Evolutionary conservation across 2,329 filamentous ascomycete genomes (phyloP).

Genomic region (Pestalotiopsis fici): DNA sequence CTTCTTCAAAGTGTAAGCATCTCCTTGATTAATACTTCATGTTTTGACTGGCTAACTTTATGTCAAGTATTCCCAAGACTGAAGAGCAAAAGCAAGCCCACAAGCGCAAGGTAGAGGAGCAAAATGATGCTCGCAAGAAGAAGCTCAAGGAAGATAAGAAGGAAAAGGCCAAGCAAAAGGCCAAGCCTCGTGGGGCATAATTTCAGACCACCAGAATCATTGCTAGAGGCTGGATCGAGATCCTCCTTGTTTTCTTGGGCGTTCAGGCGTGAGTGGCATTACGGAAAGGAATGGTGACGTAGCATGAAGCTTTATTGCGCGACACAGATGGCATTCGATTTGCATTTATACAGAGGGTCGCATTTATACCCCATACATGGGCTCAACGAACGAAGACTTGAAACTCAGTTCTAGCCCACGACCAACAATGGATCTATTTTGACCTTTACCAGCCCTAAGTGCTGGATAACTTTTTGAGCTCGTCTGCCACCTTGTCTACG

Average conservation of each 20-base stretch:
- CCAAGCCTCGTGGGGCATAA: conserved; percentile 70
- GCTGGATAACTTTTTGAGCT: neutral
- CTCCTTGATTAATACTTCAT: neutral
- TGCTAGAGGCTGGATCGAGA: neutral
- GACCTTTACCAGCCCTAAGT: neutral
- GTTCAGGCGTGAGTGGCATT: neutral
- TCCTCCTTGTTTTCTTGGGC: neutral
- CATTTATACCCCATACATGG: neutral
- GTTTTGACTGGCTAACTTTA: neutral
- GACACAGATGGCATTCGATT: neutral
- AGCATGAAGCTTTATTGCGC: neutral
- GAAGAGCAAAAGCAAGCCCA: conserved; percentile 80
- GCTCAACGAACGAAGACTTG: too few relatives aligned
- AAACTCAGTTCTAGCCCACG: too few relatives aligned
- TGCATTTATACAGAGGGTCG: neutral
- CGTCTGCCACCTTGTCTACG: neutral
- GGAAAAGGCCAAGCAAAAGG: conserved; percentile 89
- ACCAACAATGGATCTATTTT: too few relatives aligned
- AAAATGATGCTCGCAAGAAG: conserved; percentile 91
- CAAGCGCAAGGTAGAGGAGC: conserved; percentile 94
- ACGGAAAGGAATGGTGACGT: neutral
- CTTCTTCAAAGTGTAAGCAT: conserved; percentile 78
- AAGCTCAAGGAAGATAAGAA: conserved; percentile 93
- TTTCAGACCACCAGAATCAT: neutral
- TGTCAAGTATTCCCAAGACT: conserved; percentile 69